phyloP scores from a whole-genome alignment of 148 eudicot genomes.

The Rhododendron griersonianum region DNA sequence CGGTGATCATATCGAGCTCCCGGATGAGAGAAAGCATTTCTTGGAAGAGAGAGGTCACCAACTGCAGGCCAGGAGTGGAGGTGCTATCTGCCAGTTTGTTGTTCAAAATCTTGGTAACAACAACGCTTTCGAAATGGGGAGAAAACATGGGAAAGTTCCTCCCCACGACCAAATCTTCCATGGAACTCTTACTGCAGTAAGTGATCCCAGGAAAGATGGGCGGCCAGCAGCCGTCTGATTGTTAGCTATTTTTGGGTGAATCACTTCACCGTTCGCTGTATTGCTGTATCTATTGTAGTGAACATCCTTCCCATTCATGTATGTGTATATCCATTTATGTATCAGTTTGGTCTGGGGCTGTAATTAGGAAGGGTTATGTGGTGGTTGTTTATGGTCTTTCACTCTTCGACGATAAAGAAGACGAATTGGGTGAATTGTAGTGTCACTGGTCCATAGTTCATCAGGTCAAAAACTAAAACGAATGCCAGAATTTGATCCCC shows the following conservation, averaged over 20 bases:
- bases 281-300: not conserved
- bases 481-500: not conserved
- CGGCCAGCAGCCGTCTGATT: slow-evolving; percentile 67
- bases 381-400: not conserved
- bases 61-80: slow-evolving; percentile 37
- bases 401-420: not conserved
- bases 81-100: slow-evolving; percentile 71
- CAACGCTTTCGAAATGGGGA: slow-evolving; percentile 27
- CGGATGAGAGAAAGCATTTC: slow-evolving; percentile 37
- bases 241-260: not conserved
- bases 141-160: slow-evolving; percentile 6
- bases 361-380: not conserved
- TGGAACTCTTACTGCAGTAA: slow-evolving; percentile 76
- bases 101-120: slow-evolving; percentile 48
- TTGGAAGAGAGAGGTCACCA: slow-evolving; percentile 71
- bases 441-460: not conserved
- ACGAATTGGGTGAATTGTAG: not conserved
- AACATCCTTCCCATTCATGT: not conserved
- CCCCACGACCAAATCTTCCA: slow-evolving; percentile 13
- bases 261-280: too few species aligned
- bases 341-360: not conserved
- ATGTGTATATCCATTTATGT: not conserved
- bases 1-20: slow-evolving; percentile 82
- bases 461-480: not conserved
- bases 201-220: slow-evolving; percentile 31